These are phyloP conservation scores for Solanum medicagineum DNA, from an alignment of 257 asterid genomes.

Conservation along the genomic window DNA sequence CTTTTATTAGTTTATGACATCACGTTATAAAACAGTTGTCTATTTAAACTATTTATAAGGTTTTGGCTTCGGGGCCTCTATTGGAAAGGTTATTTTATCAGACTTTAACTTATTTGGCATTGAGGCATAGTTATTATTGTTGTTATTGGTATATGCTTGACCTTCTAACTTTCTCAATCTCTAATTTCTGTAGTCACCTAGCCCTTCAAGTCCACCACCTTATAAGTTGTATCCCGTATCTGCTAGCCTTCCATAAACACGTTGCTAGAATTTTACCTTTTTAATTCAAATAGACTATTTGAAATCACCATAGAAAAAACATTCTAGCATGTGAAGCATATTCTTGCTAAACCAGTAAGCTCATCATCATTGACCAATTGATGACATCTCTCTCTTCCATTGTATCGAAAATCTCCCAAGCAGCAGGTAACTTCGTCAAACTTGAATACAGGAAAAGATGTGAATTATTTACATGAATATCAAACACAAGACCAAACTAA, in stretches of 20 bases:
- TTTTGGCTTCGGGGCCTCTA: neutral
- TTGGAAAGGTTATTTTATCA: neutral
- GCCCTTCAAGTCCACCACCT: too few species aligned
- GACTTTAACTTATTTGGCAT: neutral
- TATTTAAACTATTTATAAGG: neutral
- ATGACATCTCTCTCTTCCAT: conserved; percentile 10
- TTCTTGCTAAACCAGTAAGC: neutral
- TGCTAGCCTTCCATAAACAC: too few species aligned
- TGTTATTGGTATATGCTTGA: neutral
- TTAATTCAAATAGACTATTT: too few species aligned
- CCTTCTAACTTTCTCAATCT: too few species aligned
- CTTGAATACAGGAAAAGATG: conserved; percentile 5
- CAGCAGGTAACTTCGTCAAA: conserved; percentile 3
- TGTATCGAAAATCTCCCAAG: neutral
- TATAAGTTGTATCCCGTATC: too few species aligned
- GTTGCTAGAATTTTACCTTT: too few species aligned
- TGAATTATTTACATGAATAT: conserved; percentile 1
- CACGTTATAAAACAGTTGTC: neutral
- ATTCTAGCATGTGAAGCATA: conserved; percentile 2
- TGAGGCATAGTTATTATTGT: neutral
- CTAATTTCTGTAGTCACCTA: too few species aligned
- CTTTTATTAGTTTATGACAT: neutral
- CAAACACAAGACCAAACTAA: neutral
- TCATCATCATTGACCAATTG: conserved; percentile 12
- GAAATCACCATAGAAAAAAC: neutral